These are phyloP conservation scores for Fagopyrum esculentum DNA, from an alignment of 148 eudicot genomes.

Conservation along the genomic window DNA sequence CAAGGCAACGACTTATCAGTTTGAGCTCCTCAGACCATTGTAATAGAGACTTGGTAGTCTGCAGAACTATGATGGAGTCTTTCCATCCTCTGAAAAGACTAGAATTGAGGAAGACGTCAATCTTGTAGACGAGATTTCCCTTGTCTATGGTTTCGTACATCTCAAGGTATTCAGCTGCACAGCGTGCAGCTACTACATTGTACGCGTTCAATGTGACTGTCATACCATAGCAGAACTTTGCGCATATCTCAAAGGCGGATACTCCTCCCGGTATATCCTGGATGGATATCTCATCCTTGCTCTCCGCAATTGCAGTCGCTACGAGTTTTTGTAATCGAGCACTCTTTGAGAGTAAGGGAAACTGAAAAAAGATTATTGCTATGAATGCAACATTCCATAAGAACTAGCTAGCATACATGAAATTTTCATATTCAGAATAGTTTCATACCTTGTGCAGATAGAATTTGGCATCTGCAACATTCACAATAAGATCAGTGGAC, in stretches of 20 bases:
- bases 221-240: constrained; percentile 89
- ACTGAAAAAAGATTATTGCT: constrained; percentile 31
- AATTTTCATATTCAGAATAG: background rate
- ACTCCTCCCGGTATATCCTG: constrained; percentile 87
- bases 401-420: too few species aligned
- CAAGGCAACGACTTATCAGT: constrained; percentile 60
- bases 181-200: constrained; percentile 79
- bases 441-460: constrained; percentile 81
- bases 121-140: constrained; percentile 77
- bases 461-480: constrained; percentile 70
- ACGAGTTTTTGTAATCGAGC: constrained; percentile 73
- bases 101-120: constrained; percentile 75
- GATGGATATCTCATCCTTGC: constrained; percentile 50
- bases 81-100: constrained; percentile 89
- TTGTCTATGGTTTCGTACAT: constrained; percentile 74
- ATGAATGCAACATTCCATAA: too few species aligned
- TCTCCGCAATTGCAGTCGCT: constrained; percentile 43
- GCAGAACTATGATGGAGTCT: constrained; percentile 88
- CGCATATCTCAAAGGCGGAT: constrained; percentile 75
- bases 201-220: constrained; percentile 76
- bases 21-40: constrained; percentile 83
- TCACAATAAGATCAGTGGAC: constrained; percentile 69
- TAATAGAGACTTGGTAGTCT: constrained; percentile 57
- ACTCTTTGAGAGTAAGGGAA: constrained; percentile 85
- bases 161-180: constrained; percentile 88